Evolutionary conservation across 768 basidiomycete genomes (phyloP).

Genomic region (Phaeotremella skinneri): DNA sequence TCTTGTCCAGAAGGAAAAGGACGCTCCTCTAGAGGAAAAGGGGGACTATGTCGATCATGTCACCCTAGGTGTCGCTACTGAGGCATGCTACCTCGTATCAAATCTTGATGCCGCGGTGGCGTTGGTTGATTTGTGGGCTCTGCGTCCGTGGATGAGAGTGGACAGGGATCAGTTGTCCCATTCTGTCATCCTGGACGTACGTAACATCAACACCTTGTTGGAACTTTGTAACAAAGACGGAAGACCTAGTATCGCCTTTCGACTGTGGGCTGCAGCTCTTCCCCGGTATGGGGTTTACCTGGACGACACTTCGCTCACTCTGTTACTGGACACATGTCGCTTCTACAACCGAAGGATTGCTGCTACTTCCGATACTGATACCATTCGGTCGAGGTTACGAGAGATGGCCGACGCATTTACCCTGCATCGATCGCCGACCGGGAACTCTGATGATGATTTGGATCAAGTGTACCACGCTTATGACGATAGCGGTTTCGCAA

Average conservation of each 20-base stretch:
- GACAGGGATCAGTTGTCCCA: background rate
- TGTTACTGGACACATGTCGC: slow-evolving; percentile 64
- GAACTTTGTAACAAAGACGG: slow-evolving; percentile 14
- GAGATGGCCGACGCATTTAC: slow-evolving; percentile 22
- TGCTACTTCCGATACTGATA: slow-evolving; percentile 57
- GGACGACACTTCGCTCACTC: slow-evolving; percentile 60
- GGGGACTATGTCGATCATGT: slow-evolving; percentile 25
- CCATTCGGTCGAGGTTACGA: slow-evolving; percentile 48
- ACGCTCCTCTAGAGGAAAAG: background rate
- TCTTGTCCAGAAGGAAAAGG: slow-evolving; percentile 21
- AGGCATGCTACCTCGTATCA: slow-evolving; percentile 9
- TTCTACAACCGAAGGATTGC: slow-evolving; percentile 59
- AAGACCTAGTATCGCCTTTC: slow-evolving; percentile 21
- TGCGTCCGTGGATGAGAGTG: slow-evolving; percentile 3
- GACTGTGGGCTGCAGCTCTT: slow-evolving; percentile 66
- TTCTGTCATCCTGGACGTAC: slow-evolving; percentile 25
- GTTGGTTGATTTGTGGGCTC: slow-evolving; percentile 35
- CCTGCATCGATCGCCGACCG: slow-evolving; percentile 1
- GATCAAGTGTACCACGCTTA: slow-evolving; percentile 8
- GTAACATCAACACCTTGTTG: slow-evolving; percentile 35
- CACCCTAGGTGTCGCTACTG: slow-evolving; percentile 23
- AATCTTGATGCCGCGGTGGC: slow-evolving; percentile 21
- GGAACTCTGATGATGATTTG: background rate
- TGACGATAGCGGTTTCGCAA: slow-evolving; percentile 21
- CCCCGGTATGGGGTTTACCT: slow-evolving; percentile 62